These are phyloP conservation scores for Cinnamomum micranthum DNA, from an alignment of 164 flowering plant genomes.

Conservation along the genomic window DNA sequence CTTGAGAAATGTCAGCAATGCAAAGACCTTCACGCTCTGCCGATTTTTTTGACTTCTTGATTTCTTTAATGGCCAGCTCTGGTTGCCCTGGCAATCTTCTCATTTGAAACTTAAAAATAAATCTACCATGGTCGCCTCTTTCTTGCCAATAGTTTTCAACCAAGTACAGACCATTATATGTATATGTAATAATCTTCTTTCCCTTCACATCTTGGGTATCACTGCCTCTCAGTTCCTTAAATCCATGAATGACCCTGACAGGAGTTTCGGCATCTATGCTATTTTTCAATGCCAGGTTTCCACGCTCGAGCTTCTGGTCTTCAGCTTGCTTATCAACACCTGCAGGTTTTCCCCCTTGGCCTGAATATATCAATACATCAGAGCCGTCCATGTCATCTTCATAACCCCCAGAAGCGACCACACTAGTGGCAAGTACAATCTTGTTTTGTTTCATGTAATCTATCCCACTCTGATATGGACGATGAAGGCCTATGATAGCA, in stretches of 20 bases:
- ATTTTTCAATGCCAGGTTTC: constrained; percentile 72
- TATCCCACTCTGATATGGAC: constrained; percentile 62
- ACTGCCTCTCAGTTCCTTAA: constrained; percentile 31
- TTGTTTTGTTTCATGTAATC: constrained; percentile 48
- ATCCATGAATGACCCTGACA: constrained; percentile 81
- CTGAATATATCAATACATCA: constrained; percentile 58
- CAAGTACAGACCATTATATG: constrained; percentile 72
- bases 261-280: constrained; percentile 43
- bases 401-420: constrained; percentile 82
- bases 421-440: constrained; percentile 51
- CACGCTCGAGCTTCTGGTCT: constrained; percentile 75
- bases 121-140: constrained; percentile 46
- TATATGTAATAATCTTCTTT: constrained; percentile 37
- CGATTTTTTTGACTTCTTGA: constrained; percentile 44
- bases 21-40: constrained; percentile 53
- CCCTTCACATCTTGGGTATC: constrained; percentile 32
- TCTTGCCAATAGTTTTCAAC: constrained; percentile 59
- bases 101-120: constrained; percentile 58
- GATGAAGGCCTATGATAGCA: constrained; percentile 73
- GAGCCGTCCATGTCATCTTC: constrained; percentile 42
- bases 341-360: constrained; percentile 60
- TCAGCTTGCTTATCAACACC: constrained; percentile 39
- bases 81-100: constrained; percentile 77
- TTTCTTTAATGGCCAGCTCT: constrained; percentile 56
- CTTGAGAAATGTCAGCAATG: constrained; percentile 56